These are phyloP conservation scores for Lasiodiplodia sp. DNA, from an alignment of 2,329 filamentous ascomycete genomes.

Conservation along the genomic window DNA sequence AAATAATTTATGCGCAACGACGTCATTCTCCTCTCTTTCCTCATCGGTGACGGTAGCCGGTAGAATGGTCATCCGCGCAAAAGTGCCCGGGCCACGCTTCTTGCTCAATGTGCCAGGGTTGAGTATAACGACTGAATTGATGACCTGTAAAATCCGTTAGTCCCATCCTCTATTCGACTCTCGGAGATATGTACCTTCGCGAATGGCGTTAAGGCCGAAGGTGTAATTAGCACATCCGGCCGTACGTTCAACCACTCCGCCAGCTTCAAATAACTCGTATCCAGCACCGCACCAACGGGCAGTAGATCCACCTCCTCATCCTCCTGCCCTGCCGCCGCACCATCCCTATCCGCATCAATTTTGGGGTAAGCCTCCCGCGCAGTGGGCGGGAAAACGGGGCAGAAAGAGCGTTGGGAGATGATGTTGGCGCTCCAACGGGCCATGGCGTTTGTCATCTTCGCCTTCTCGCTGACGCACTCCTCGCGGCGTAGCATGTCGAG, in stretches of 20 bases:
- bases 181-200: conserved; percentile 71
- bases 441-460: conserved; percentile 67
- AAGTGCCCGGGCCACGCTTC: conserved; percentile 83
- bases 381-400: conserved; percentile 84
- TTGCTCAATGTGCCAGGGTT: conserved; percentile 92
- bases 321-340: conserved; percentile 56
- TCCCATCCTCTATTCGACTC: no score
- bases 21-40: conserved; percentile 61
- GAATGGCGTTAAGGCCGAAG: conserved; percentile 84
- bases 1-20: conserved; percentile 76
- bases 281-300: conserved; percentile 74
- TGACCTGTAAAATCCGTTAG: conserved; percentile 66
- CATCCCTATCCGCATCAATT: conserved; percentile 52
- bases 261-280: conserved; percentile 83
- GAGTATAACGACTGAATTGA: conserved; percentile 87
- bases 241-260: conserved; percentile 88
- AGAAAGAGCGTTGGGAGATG: conserved; percentile 90
- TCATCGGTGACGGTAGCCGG: conserved; percentile 67
- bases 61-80: conserved; percentile 78
- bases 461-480: conserved; percentile 68
- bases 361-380: conserved; percentile 70
- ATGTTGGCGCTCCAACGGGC: conserved; percentile 78
- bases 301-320: conserved; percentile 44
- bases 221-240: conserved; percentile 84
- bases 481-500: conserved; percentile 82